Evolutionary conservation across 805 yeast species (phyloP).

Genomic region (Metschnikowia kunwiensis): DNA sequence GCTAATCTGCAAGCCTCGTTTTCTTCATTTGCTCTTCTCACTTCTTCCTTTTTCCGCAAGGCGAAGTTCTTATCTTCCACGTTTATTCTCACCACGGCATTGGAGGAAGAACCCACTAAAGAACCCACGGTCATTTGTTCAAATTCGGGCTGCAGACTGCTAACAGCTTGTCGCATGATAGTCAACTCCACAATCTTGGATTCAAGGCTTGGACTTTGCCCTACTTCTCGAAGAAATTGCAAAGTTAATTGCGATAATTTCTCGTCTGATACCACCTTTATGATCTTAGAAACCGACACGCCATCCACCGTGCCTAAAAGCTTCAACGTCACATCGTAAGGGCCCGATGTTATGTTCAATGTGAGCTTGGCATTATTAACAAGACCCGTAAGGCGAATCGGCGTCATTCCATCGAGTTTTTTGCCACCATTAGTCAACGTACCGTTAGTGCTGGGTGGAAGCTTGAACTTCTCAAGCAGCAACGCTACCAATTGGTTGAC

Average conservation of each 20-base stretch:
- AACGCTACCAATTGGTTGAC: conserved; percentile 26
- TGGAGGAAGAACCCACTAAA: conserved; percentile 16
- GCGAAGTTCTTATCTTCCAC: conserved; percentile 7
- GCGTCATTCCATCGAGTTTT: conserved; percentile 29
- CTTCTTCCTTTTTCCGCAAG: conserved; percentile 3
- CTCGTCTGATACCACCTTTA: conserved; percentile 5
- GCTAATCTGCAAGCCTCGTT: background rate
- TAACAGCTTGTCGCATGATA: conserved; percentile 9
- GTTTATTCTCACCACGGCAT: conserved; percentile 15
- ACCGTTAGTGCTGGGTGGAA: conserved; percentile 22
- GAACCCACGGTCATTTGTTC: conserved; percentile 9
- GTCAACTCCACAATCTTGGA: conserved; percentile 19
- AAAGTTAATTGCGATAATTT: conserved; percentile 6
- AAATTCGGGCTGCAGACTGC: conserved; percentile 8
- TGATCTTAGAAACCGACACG: conserved; percentile 6
- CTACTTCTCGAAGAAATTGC: conserved; percentile 2
- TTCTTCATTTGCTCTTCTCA: background rate
- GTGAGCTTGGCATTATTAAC: conserved; percentile 33
- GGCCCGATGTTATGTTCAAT: conserved; percentile 11
- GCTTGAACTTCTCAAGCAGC: conserved; percentile 26
- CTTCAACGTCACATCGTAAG: conserved; percentile 6
- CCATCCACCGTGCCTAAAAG: conserved; percentile 10
- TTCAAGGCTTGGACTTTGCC: conserved; percentile 20
- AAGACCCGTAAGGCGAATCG: conserved; percentile 32
- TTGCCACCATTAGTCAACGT: conserved; percentile 28